phyloP scores from a whole-genome alignment of 257 asterid genomes.

The Solanum peruvianum region DNA sequence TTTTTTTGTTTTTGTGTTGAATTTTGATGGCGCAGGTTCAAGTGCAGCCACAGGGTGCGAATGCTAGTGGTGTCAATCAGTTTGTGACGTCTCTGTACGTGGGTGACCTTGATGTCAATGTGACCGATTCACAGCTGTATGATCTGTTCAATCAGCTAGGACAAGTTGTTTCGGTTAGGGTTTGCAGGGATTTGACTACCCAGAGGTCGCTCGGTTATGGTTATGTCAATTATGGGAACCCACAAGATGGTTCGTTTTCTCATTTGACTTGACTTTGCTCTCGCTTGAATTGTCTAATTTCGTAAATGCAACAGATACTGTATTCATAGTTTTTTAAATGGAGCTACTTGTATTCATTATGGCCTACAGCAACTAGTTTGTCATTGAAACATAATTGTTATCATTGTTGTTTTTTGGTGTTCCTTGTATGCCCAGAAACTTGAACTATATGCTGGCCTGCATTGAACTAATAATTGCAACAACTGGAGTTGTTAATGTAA shows the following conservation, averaged over 20 bases:
- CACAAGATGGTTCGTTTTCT: conserved; percentile 62
- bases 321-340: neutral
- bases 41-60: conserved; percentile 54
- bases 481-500: neutral
- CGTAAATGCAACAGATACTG: neutral
- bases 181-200: conserved; percentile 72
- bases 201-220: conserved; percentile 85
- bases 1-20: conserved; percentile 2
- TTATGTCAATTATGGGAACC: conserved; percentile 71
- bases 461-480: neutral
- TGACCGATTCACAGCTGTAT: conserved; percentile 75
- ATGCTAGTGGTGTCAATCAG: conserved; percentile 28
- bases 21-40: conserved; percentile 75
- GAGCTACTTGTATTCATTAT: neutral
- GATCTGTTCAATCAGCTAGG: conserved; percentile 82
- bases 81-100: conserved; percentile 77
- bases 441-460: neutral
- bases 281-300: neutral
- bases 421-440: neutral
- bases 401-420: neutral
- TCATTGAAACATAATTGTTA: neutral
- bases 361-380: neutral
- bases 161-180: conserved; percentile 90
- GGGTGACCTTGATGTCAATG: conserved; percentile 75
- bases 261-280: neutral